These are phyloP conservation scores for Silene latifolia DNA, from an alignment of 148 eudicot genomes.

Conservation along the genomic window DNA sequence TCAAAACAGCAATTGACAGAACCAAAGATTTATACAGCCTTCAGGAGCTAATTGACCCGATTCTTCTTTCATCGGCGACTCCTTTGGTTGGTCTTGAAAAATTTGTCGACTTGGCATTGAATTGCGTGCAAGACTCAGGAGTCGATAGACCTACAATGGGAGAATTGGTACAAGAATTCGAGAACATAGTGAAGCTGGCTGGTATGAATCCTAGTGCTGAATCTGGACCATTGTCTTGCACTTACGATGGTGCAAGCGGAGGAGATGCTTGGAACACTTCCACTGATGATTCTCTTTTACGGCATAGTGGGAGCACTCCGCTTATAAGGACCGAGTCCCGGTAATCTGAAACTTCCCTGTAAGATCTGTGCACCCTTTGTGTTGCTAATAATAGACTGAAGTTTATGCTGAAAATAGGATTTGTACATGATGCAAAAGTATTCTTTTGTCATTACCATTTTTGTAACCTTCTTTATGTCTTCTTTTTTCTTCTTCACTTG, in stretches of 20 bases:
- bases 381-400: neutral
- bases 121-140: slow-evolving; percentile 55
- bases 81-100: slow-evolving; percentile 51
- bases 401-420: neutral
- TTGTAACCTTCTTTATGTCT: neutral
- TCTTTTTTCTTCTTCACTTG: neutral
- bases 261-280: neutral
- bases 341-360: neutral
- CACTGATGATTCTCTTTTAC: neutral
- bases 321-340: neutral
- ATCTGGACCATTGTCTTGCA: neutral
- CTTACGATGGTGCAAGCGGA: neutral
- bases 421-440: neutral
- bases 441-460: neutral
- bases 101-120: slow-evolving; percentile 61
- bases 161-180: slow-evolving; percentile 72
- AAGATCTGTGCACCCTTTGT: neutral
- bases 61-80: slow-evolving; percentile 26
- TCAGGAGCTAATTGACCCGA: slow-evolving; percentile 48
- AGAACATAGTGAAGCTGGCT: slow-evolving; percentile 40
- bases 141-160: slow-evolving; percentile 61
- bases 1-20: slow-evolving; percentile 45
- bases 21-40: slow-evolving; percentile 50
- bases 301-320: neutral
- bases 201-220: neutral